These are phyloP conservation scores for Microdochium paspali DNA, from an alignment of 2,329 filamentous ascomycete genomes.

Conservation along the genomic window DNA sequence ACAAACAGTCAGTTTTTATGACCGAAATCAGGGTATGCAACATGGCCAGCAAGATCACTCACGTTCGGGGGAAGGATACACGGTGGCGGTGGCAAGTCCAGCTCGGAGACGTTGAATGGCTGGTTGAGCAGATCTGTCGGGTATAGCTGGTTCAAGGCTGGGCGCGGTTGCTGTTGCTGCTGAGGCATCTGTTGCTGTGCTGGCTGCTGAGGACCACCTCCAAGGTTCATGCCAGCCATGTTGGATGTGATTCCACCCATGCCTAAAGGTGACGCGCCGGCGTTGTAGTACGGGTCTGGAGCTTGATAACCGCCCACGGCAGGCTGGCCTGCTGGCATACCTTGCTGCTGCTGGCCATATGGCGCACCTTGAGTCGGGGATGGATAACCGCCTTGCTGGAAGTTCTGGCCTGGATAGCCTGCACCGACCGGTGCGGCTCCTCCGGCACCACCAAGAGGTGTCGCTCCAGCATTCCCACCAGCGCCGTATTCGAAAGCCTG, in stretches of 20 bases:
- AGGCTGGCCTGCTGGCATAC: conserved; percentile 18
- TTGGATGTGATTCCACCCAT: conserved; percentile 72
- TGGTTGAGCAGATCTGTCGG: conserved; percentile 86
- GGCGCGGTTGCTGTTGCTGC: conserved; percentile 35
- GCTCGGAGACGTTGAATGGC: conserved; percentile 86
- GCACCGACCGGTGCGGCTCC: conserved; percentile 29
- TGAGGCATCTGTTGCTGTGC: conserved; percentile 36
- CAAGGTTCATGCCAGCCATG: conserved; percentile 77
- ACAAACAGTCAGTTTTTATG: not conserved
- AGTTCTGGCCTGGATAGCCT: conserved; percentile 41
- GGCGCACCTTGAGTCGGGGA: not conserved
- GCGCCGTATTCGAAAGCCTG: conserved; percentile 89
- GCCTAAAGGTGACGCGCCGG: conserved; percentile 34
- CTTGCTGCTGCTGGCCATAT: conserved; percentile 9
- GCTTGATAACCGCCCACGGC: conserved; percentile 56
- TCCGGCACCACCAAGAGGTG: conserved; percentile 28
- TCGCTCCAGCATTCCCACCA: conserved; percentile 67
- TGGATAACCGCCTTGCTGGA: conserved; percentile 23
- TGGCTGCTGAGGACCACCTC: conserved; percentile 31
- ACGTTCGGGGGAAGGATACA: conserved; percentile 90
- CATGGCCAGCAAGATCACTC: conserved; percentile 27
- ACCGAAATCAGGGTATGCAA: not conserved
- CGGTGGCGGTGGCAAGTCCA: conserved; percentile 83
- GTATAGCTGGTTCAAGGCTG: conserved; percentile 75
- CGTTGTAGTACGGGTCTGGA: conserved; percentile 57